Conservation (phyloP, 768 basidiomycete genomes). For the Boletus rex-veris region DNA sequence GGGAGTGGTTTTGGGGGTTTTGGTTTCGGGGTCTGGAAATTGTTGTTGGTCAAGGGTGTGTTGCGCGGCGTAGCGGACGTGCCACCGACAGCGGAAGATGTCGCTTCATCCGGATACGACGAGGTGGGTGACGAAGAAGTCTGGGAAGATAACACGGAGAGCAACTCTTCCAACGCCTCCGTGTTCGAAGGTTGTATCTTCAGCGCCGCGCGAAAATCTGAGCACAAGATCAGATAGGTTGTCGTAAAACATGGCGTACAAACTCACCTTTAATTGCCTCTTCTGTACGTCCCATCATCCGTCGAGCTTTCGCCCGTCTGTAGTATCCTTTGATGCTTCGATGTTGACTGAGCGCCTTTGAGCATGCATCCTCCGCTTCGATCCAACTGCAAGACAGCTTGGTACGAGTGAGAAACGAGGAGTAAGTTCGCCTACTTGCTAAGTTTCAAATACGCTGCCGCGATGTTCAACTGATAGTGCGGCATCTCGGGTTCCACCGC, state of each 20-base stretch:
- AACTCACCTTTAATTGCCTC: conserved; percentile 58
- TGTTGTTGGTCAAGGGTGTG: conserved; percentile 20
- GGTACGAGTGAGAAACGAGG: conserved; percentile 11
- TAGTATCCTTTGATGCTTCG: conserved; percentile 67
- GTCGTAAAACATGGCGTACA: no score
- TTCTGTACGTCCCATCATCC: conserved; percentile 51
- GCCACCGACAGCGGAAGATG: conserved; percentile 29
- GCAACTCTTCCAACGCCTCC: conserved; percentile 59
- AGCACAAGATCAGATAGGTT: not conserved
- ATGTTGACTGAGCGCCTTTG: conserved; percentile 60
- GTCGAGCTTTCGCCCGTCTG: conserved; percentile 63
- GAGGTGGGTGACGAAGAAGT: conserved; percentile 8
- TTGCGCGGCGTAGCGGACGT: conserved; percentile 12
- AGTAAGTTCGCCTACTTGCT: conserved; percentile 48
- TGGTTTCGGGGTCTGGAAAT: conserved; percentile 38
- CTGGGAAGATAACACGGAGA: conserved; percentile 33
- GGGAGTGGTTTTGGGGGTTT: conserved; percentile 48
- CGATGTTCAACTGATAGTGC: conserved; percentile 73
- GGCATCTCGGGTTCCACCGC: conserved; percentile 69
- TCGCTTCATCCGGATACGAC: conserved; percentile 19
- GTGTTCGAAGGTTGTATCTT: conserved; percentile 60
- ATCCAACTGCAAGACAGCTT: conserved; percentile 51
- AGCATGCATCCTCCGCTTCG: conserved; percentile 68
- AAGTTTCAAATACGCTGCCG: conserved; percentile 70
- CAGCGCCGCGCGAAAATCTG: conserved; percentile 61